These are phyloP conservation scores for Botrytis pseudocinerea DNA, from an alignment of 2,329 filamentous ascomycete genomes.

Conservation along the genomic window DNA sequence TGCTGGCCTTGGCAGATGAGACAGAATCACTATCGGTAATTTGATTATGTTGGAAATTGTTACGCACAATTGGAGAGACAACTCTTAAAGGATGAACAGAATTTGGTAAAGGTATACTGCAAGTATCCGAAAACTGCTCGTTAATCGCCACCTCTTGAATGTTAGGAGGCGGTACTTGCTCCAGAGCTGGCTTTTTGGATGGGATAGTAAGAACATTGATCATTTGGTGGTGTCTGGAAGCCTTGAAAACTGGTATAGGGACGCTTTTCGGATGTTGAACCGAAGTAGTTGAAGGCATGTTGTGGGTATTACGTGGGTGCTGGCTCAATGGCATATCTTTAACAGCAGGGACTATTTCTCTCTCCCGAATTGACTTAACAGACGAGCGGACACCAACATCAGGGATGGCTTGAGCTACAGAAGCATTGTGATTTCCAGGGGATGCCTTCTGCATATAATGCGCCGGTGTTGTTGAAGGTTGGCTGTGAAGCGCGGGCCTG, in stretches of 20 bases:
- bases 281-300: not conserved
- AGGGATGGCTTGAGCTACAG: not conserved
- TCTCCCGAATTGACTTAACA: not conserved
- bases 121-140: not conserved
- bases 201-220: not conserved
- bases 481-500: not conserved
- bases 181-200: not conserved
- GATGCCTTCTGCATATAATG: not conserved
- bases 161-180: not conserved
- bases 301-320: not conserved
- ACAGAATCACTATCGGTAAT: not conserved
- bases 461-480: not conserved
- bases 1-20: not conserved
- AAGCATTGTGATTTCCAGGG: not conserved
- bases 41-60: not conserved
- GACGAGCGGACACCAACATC: no score
- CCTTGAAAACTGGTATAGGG: no score
- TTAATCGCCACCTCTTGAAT: not conserved
- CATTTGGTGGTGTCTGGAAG: not conserved
- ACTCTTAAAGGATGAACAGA: not conserved
- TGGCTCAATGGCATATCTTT: not conserved
- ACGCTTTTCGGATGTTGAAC: not conserved
- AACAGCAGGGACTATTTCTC: not conserved
- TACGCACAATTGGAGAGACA: not conserved
- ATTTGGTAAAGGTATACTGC: no score